phyloP scores from a whole-genome alignment of 2,329 filamentous ascomycete genomes.

The Colletotrichum sp. region DNA sequence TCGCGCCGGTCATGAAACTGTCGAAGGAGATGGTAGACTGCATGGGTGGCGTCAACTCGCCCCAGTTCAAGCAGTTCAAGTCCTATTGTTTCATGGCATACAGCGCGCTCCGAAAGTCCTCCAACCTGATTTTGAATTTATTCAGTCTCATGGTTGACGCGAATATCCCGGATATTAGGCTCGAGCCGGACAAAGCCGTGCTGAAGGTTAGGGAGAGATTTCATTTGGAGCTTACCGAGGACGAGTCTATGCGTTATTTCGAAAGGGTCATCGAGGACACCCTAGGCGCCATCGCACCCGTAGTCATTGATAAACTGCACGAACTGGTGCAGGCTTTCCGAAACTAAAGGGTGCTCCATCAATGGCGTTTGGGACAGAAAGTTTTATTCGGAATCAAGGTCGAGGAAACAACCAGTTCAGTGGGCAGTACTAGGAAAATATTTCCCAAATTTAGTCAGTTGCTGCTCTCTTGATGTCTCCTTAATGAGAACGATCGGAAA shows the following conservation, averaged over 20 bases:
- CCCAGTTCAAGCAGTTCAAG: constrained; percentile 88
- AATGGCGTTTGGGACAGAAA: not conserved
- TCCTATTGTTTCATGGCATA: constrained; percentile 97
- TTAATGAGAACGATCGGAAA: not conserved
- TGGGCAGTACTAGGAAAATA: not conserved
- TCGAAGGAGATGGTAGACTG: constrained; percentile 98
- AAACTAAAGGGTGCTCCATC: not conserved
- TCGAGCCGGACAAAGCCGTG: constrained; percentile 92
- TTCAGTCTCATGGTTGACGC: constrained; percentile 98
- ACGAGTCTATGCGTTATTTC: constrained; percentile 88
- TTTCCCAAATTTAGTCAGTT: not conserved
- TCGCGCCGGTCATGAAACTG: constrained; percentile 95
- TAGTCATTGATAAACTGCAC: constrained; percentile 94
- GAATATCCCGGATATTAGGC: constrained; percentile 92
- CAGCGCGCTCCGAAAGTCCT: constrained; percentile 86
- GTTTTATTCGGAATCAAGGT: not conserved
- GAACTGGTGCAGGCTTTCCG: constrained; percentile 88
- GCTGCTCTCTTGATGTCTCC: not conserved
- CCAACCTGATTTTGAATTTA: constrained; percentile 89
- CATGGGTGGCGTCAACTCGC: constrained; percentile 85
- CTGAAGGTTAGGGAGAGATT: constrained; percentile 95
- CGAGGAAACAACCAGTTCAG: not conserved
- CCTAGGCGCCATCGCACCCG: constrained; percentile 85
- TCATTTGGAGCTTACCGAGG: constrained; percentile 87
- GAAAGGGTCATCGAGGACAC: constrained; percentile 91